Percentiles rank a stretch among this genome's conserved stretches.
Conservation (phyloP, 192 early-diverging fungal species). For the Chytriomyces hyalinus region DNA sequence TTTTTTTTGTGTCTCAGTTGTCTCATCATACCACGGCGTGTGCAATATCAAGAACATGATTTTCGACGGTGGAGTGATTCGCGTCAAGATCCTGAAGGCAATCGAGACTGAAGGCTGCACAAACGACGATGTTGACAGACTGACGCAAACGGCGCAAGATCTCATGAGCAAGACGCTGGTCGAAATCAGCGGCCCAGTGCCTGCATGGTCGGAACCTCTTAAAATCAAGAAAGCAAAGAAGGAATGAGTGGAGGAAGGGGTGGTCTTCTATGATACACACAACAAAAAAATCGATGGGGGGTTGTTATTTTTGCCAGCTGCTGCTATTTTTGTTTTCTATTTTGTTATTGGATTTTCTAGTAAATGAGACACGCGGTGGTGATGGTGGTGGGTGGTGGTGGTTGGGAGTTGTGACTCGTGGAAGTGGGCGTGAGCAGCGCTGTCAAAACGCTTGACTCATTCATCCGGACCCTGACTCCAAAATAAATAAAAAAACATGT, state of each 20-base stretch:
- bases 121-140: slow-evolving; percentile 42
- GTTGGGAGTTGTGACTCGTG: too few relatives aligned
- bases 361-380: too few relatives aligned
- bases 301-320: too few relatives aligned
- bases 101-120: slow-evolving; percentile 43
- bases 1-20: slow-evolving; percentile 49
- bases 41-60: slow-evolving; percentile 39
- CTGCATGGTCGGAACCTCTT: slow-evolving; percentile 21
- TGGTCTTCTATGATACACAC: too few relatives aligned
- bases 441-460: too few relatives aligned
- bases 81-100: slow-evolving; percentile 48
- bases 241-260: neutral
- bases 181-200: slow-evolving; percentile 35
- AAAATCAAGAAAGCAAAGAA: slow-evolving; percentile 29
- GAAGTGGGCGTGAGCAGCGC: too few relatives aligned
- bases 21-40: slow-evolving; percentile 64
- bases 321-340: too few relatives aligned
- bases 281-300: too few relatives aligned
- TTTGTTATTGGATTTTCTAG: too few relatives aligned
- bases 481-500: too few relatives aligned
- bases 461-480: too few relatives aligned
- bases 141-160: slow-evolving; percentile 7
- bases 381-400: too few relatives aligned
- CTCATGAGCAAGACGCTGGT: slow-evolving; percentile 23
- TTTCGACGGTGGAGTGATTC: slow-evolving; percentile 45